Conservation (phyloP, 1,284 basidiomycete species). For the Trichosporon asahii region DNA sequence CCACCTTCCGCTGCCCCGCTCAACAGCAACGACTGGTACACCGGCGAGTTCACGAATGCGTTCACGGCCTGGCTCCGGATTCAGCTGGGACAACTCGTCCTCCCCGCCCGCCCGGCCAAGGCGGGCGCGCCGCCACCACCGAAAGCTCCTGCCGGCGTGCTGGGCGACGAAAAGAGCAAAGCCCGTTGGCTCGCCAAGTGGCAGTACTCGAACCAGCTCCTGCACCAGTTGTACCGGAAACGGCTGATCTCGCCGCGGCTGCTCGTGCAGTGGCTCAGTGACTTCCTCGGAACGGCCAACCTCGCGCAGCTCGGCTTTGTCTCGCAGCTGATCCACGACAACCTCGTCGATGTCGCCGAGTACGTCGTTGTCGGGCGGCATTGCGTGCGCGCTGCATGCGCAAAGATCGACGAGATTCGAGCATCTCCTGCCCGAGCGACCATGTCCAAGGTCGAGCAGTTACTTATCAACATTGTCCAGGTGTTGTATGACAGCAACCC, state of each 20-base stretch:
- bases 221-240: conserved; percentile 74
- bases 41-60: conserved; percentile 82
- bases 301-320: conserved; percentile 82
- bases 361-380: conserved; percentile 36
- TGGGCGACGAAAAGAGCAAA: conserved; percentile 42
- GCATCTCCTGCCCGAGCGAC: conserved; percentile 29
- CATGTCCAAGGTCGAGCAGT: conserved; percentile 32
- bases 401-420: conserved; percentile 61
- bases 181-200: conserved; percentile 38
- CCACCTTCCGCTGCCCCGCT: conserved; percentile 43
- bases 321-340: conserved; percentile 71
- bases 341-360: conserved; percentile 67
- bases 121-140: conserved; percentile 52
- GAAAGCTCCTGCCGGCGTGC: conserved; percentile 53
- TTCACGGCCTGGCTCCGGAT: conserved; percentile 86
- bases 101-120: conserved; percentile 74
- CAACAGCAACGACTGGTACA: conserved; percentile 75
- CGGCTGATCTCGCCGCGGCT: conserved; percentile 76
- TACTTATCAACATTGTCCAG: conserved; percentile 37
- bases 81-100: conserved; percentile 75
- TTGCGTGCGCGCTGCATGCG: conserved; percentile 39
- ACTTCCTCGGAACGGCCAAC: conserved; percentile 70
- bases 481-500: conserved; percentile 36
- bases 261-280: conserved; percentile 78
- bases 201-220: conserved; percentile 59